Evolutionary conservation across 768 basidiomycete genomes (phyloP), one percentile per base, ranked within the genome.

Genomic region (Asterophora lycoperdoides): DNA sequence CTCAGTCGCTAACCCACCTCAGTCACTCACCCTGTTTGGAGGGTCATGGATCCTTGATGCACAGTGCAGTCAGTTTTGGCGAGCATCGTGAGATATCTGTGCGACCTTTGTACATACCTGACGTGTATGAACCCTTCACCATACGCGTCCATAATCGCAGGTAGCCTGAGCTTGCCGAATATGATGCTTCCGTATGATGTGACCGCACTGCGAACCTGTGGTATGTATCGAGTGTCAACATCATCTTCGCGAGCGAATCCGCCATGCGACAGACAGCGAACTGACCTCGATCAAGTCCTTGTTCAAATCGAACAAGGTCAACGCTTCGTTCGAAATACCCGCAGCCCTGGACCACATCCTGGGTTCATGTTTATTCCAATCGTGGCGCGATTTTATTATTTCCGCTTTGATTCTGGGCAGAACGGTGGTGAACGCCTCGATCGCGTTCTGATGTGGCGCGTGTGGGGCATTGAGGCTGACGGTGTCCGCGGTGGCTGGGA

Each of bases 361-460:
- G 48, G 81, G 81, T 62, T 84, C 83, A 60, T 89, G 86, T 53
- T 74, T 70, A 67, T 87, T 73, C 89, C 88, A 89, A 51, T 84
- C 55, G 44, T 65, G 74, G 49, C 89, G 82, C 41, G 85, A 86
- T 49, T 74, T 78, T 49, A 81, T 37, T 56, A 89, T 81, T 60
- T 79, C 81, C n/a, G 64, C 38, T 68, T 83, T 87, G 71, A 91
- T 84, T 11, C 59, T 61, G 38, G 63, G 69, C 28, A 79, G 64
- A 51, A 85, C 69, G 44, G 64, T 48, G 34, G 75, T 71, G 70
- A 89, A 89, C 0, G 86, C 88, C 34, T 80, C 77, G 53, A 86
- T 64, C 8, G 84, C 78, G 54, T 80, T 84, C 35, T 61, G 61
- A 36, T 69, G 68, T n/a, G 88, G 88, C 5, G 64, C 2, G 61